Evolutionary conservation across 352 stramenopile genomes (phyloP).

Genomic region (Phytophthora foliorum): DNA sequence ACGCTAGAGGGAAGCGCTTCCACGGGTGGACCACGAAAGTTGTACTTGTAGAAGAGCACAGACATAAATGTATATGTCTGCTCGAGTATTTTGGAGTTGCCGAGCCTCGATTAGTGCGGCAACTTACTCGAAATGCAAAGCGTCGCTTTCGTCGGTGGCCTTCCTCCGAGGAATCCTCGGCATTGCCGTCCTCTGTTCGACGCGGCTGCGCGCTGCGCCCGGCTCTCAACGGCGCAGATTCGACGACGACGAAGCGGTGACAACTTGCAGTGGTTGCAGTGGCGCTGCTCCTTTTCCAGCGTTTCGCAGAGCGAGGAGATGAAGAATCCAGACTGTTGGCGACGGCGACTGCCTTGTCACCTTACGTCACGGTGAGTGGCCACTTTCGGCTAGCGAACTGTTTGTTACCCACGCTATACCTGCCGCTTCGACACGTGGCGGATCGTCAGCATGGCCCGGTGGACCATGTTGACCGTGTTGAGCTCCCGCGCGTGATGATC

Average conservation of each 20-base stretch:
- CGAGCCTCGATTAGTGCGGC: background rate
- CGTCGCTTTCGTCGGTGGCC: background rate
- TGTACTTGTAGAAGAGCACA: too few species aligned
- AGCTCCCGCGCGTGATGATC: conserved; percentile 20
- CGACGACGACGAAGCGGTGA: conserved; percentile 26
- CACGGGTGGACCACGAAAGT: too few species aligned
- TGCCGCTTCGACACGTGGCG: conserved; percentile 13
- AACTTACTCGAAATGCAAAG: conserved; percentile 21
- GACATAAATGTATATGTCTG: background rate
- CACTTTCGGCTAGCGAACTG: background rate
- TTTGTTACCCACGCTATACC: background rate
- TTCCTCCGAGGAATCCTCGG: too few species aligned
- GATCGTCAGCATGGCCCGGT: conserved; percentile 2
- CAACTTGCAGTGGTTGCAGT: conserved; percentile 18
- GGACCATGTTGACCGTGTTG: conserved; percentile 21
- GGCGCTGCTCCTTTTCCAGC: conserved; percentile 25
- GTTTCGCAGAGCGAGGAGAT: conserved; percentile 29
- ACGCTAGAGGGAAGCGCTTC: too few species aligned
- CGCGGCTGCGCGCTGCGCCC: conserved; percentile 11
- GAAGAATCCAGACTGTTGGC: conserved; percentile 9
- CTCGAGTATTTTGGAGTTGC: conserved; percentile 12
- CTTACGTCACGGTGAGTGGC: conserved; percentile 1
- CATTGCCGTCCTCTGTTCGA: background rate
- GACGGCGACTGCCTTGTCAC: background rate
- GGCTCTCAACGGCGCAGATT: conserved; percentile 27